Percentiles rank a stretch among this genome's conserved stretches.
Conservation (phyloP, 2,329 filamentous ascomycete genomes). For the Monilinia fructigena region DNA sequence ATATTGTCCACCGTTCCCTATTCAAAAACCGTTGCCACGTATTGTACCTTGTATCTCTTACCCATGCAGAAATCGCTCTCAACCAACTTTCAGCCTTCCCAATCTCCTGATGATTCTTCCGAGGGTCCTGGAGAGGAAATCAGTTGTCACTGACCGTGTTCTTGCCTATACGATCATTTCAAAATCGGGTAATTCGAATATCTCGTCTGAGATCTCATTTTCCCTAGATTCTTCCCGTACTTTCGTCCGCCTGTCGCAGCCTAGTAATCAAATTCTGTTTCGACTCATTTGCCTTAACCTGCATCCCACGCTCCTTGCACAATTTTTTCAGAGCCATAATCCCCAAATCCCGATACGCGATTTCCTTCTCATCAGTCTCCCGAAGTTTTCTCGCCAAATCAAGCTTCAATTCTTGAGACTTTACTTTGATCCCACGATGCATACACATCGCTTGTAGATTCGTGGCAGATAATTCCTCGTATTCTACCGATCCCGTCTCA, state of each 20-base stretch:
- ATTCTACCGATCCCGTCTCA: constrained; percentile 9
- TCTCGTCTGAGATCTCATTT: no score
- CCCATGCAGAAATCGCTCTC: no score
- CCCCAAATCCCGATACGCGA: background rate
- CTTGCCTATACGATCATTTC: no score
- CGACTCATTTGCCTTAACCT: background rate
- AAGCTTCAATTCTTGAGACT: background rate
- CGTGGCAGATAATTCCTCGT: background rate
- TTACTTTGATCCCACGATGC: background rate
- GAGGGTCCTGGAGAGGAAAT: no score
- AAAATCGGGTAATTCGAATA: no score
- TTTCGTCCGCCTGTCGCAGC: background rate
- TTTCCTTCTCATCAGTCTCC: background rate
- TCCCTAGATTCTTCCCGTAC: background rate
- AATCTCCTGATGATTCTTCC: no score
- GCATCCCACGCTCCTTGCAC: background rate
- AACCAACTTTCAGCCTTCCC: no score
- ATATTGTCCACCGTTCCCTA: no score
- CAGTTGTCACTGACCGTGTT: no score
- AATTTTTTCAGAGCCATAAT: background rate
- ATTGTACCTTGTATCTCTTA: no score
- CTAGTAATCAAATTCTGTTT: background rate
- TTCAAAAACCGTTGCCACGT: no score
- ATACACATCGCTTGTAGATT: background rate
- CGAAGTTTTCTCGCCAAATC: background rate